These are phyloP conservation scores for Coemansia sp. DNA, from an alignment of 192 early-diverging fungal genomes.

Conservation along the genomic window DNA sequence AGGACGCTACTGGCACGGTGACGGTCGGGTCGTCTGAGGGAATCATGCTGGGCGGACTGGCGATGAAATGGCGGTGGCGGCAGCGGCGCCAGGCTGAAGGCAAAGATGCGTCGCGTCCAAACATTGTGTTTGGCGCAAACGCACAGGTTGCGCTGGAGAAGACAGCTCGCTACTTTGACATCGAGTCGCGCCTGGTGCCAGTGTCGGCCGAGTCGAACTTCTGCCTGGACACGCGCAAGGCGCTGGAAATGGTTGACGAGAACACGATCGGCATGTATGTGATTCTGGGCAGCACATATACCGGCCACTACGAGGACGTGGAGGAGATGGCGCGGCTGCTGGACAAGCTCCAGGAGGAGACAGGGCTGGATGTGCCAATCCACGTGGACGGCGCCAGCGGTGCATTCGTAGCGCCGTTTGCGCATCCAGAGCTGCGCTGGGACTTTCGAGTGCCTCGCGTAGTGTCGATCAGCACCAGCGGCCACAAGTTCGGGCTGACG, in stretches of 20 bases:
- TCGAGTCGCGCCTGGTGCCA: conserved; percentile 67
- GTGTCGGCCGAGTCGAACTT: conserved; percentile 56
- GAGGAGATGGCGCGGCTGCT: conserved; percentile 61
- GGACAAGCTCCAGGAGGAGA: conserved; percentile 60
- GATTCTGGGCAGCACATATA: conserved; percentile 80
- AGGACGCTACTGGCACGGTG: conserved; percentile 62
- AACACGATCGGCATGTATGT: conserved; percentile 81
- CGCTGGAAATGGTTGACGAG: conserved; percentile 70
- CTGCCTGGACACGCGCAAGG: conserved; percentile 63
- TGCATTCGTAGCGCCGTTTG: conserved; percentile 86
- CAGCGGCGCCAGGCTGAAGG: conserved; percentile 58
- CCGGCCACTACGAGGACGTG: conserved; percentile 82
- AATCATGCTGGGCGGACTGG: conserved; percentile 71
- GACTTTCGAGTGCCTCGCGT: conserved; percentile 68
- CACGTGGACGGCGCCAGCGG: conserved; percentile 86
- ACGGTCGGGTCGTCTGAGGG: conserved; percentile 82
- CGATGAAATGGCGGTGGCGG: conserved; percentile 80
- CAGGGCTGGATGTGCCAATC: conserved; percentile 71
- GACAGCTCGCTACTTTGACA: conserved; percentile 74
- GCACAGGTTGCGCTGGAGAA: conserved; percentile 76
- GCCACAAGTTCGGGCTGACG: conserved; percentile 85
- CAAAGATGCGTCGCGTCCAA: conserved; percentile 67
- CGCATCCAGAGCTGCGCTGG: conserved; percentile 72
- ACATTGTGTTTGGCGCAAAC: conserved; percentile 75
- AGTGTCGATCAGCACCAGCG: conserved; percentile 76